Base-by-base conservation (phyloP, 2,329 filamentous ascomycete genomes). In the Bertia moriformis region DNA sequence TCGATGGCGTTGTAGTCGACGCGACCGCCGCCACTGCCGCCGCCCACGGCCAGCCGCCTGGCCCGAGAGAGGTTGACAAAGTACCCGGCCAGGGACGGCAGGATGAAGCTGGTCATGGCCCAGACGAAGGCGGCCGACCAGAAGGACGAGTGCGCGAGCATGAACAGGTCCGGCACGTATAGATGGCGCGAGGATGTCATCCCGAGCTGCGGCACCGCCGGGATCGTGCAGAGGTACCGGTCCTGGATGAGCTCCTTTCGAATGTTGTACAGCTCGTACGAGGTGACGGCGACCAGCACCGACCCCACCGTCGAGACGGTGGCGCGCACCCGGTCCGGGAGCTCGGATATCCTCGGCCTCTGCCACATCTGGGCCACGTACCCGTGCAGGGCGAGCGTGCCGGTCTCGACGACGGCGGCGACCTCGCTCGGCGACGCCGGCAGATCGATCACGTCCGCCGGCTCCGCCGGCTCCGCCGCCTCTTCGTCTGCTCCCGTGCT, bases 61-160 rank as follows among this genome's bases (percentile, higher is more conserved):
- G 65, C 69, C 38, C 66, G 62, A 29, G 78, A 84, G 51, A 95
- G 59, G 60, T 96, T 96, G 71, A 93, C 82, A 56, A 95, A 93
- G 64, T 91, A 96, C 18, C 83, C 85, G 32, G 77, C 66, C 20
- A 83, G 44, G 38, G 78, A 63, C 2, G 89, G 89, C 19, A 89
- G 46, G 33, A 83, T 51, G 40, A 84, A 57, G 53, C 74, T 82
- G 7, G 86, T 91, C 24, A 78, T 55, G 4, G 74, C 56, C 87
- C 88, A 96, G 15, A 87, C 67, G 4, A 78, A 66, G 40, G 83
- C 74, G 0, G 88, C 82, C 0, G 73, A 78, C 89, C 89, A 96
- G 69, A 94, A 96, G 18, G 71, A 71, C 29, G 70, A 63, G 1
- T 81, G 83, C 27, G 93, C 59, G 5, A 95, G 63, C 19, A 80